Evolutionary conservation across 1,284 basidiomycete species (phyloP).

Genomic region (Cryptococcus sp.): DNA sequence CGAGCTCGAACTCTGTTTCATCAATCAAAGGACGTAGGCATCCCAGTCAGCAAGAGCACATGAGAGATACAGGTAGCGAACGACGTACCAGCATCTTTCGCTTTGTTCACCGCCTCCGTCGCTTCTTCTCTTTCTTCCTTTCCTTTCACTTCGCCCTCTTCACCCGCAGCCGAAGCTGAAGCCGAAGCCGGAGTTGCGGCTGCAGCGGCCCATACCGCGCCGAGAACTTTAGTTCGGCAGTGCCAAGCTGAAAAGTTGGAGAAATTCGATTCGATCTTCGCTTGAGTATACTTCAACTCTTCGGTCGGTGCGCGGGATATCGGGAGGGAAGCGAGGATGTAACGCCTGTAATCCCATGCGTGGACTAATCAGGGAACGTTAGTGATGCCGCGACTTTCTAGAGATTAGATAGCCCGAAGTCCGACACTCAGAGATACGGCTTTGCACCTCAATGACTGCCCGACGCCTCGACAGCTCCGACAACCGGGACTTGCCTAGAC

Average conservation of each 20-base stretch:
- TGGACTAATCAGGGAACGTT: constrained; percentile 63
- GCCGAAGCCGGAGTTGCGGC: constrained; percentile 19
- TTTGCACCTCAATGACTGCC: background rate
- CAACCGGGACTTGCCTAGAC: too few species aligned
- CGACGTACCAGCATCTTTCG: constrained; percentile 66
- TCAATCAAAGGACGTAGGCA: background rate
- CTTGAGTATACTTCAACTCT: constrained; percentile 79
- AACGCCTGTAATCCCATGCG: constrained; percentile 88
- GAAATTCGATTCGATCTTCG: constrained; percentile 92
- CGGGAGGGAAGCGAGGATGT: constrained; percentile 72
- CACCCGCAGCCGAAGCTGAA: constrained; percentile 19
- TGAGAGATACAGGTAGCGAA: background rate
- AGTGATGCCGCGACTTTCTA: background rate
- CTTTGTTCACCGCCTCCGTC: constrained; percentile 55
- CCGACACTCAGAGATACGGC: background rate
- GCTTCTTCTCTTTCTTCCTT: constrained; percentile 51
- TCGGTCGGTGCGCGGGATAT: constrained; percentile 48
- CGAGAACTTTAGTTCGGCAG: constrained; percentile 82
- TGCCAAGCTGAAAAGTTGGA: constrained; percentile 99
- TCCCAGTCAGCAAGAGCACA: background rate
- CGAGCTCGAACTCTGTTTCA: constrained; percentile 78
- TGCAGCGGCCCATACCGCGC: constrained; percentile 63
- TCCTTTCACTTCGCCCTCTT: constrained; percentile 19
- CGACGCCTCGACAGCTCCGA: background rate
- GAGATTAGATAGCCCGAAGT: background rate